Conservation (phyloP, 345 rosid species). For the Fremontodendron californicum region DNA sequence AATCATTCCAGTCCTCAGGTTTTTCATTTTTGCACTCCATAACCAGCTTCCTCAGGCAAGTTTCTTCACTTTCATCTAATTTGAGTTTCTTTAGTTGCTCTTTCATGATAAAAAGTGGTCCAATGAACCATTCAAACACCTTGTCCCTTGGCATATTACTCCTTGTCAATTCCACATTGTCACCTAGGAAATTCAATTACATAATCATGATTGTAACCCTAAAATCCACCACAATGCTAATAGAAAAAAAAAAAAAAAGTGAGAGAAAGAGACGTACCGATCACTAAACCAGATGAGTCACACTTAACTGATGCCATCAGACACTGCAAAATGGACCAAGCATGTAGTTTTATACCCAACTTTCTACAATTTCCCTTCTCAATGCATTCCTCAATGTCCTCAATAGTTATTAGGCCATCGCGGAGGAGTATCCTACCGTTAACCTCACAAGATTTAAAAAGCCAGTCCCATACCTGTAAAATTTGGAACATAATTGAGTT, state of each 20-base stretch:
- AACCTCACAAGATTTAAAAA: conserved; percentile 80
- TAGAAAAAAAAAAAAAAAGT: not conserved
- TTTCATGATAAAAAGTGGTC: conserved; percentile 65
- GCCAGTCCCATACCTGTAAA: conserved; percentile 83
- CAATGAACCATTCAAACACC: conserved; percentile 71
- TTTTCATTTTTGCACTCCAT: conserved; percentile 45
- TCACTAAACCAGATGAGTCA: conserved; percentile 56
- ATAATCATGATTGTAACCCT: not conserved
- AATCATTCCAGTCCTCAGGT: conserved; percentile 64
- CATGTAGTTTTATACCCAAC: not conserved
- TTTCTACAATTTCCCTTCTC: conserved; percentile 20
- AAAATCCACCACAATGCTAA: conserved; percentile 17
- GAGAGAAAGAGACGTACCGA: conserved; percentile 41
- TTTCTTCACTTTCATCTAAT: conserved; percentile 54
- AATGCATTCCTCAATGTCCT: conserved; percentile 63
- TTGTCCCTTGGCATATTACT: conserved; percentile 56
- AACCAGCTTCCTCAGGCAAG: conserved; percentile 44
- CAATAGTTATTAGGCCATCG: conserved; percentile 53
- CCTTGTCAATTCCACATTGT: conserved; percentile 58
- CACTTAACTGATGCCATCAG: conserved; percentile 65
- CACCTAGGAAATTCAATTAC: conserved; percentile 34
- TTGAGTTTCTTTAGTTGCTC: conserved; percentile 64
- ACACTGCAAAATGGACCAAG: conserved; percentile 74
- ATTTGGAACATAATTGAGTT: conserved; percentile 7
- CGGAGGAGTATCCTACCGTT: conserved; percentile 60